A percentile compares a stretch with the other conserved stretches of the same genome.
Evolutionary conservation across 2,329 filamentous ascomycete genomes (phyloP).

Genomic region (Fusarium anguioides): DNA sequence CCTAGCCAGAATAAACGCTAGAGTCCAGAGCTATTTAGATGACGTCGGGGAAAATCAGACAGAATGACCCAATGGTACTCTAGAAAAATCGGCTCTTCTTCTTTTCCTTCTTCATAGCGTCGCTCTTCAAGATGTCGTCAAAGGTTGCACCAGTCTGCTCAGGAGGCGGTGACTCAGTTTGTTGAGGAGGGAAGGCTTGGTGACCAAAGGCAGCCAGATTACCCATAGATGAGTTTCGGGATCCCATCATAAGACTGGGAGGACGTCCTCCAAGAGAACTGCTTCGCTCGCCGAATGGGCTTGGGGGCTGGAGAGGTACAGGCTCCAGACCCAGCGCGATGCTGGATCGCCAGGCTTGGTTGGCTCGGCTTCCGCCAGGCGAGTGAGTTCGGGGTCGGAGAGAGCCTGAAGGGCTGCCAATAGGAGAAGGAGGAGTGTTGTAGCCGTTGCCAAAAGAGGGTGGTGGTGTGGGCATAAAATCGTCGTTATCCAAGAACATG

Average conservation of each 20-base stretch:
- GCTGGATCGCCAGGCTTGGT: conserved; percentile 54
- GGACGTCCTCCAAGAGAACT: conserved; percentile 52
- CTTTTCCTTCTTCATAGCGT: conserved; percentile 52
- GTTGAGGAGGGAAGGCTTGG: conserved; percentile 11
- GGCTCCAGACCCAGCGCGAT: conserved; percentile 58
- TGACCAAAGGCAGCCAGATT: conserved; percentile 49
- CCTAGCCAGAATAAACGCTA: conserved; percentile 13
- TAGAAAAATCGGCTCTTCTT: conserved; percentile 58
- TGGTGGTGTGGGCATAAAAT: conserved; percentile 39
- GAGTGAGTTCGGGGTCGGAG: conserved; percentile 55
- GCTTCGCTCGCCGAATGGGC: conserved; percentile 49
- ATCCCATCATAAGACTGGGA: conserved; percentile 48
- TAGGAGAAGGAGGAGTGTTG: conserved; percentile 43
- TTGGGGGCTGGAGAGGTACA: conserved; percentile 53
- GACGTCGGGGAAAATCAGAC: conserved; percentile 8
- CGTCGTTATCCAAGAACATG: conserved; percentile 49
- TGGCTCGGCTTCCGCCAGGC: conserved; percentile 50
- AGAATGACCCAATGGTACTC: not conserved
- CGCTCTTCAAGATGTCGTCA: conserved; percentile 59
- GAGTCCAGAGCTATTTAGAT: conserved; percentile 8
- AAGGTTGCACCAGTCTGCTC: conserved; percentile 56
- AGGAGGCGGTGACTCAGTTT: conserved; percentile 38
- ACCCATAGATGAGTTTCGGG: conserved; percentile 50
- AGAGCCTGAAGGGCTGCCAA: conserved; percentile 48
- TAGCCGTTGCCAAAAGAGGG: conserved; percentile 40